Percentiles rank a stretch among this genome's conserved stretches.
These are phyloP conservation scores for Chrysochromulina parva DNA, from an alignment of 78 protist species.

Conservation along the genomic window DNA sequence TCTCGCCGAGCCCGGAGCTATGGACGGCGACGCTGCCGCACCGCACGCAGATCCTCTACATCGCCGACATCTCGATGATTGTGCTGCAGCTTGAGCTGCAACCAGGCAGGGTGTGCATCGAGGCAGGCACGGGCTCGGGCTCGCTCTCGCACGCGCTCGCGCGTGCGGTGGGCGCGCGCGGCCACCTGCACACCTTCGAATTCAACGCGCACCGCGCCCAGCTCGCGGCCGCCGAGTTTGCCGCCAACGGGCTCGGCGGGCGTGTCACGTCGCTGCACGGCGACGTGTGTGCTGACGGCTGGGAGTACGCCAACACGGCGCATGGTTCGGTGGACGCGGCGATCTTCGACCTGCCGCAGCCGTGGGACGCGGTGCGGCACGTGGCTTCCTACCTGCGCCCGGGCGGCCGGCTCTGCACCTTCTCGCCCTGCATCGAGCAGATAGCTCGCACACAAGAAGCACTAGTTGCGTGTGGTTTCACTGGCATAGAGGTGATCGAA, in stretches of 20 bases:
- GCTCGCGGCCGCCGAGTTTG: slow-evolving; percentile 53
- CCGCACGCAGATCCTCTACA: slow-evolving; percentile 85
- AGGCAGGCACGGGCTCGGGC: slow-evolving; percentile 90
- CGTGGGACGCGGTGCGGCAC: slow-evolving; percentile 71
- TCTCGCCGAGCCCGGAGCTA: slow-evolving; percentile 70
- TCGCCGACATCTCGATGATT: slow-evolving; percentile 74
- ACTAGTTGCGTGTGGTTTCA: neutral
- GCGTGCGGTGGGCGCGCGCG: slow-evolving; percentile 70
- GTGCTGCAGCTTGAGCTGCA: slow-evolving; percentile 51
- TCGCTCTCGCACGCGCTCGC: slow-evolving; percentile 74
- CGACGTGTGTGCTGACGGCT: slow-evolving; percentile 60
- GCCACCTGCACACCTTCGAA: slow-evolving; percentile 82
- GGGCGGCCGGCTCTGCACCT: slow-evolving; percentile 82
- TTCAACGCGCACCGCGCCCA: slow-evolving; percentile 72
- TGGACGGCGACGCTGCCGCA: slow-evolving; percentile 76
- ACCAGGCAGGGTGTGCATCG: slow-evolving; percentile 77
- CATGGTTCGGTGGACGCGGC: slow-evolving; percentile 70
- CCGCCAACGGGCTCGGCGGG: neutral
- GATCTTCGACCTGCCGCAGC: slow-evolving; percentile 87
- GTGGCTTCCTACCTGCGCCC: slow-evolving; percentile 55
- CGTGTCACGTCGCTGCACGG: slow-evolving; percentile 22
- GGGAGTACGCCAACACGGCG: neutral
- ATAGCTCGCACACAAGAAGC: slow-evolving; percentile 26
- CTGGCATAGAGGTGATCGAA: neutral
- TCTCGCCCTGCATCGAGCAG: slow-evolving; percentile 94